Percentiles rank a stretch among this genome's conserved stretches.
Conservation (phyloP, 371 early-diverging fungal genomes). For the Basidiobolus meristosporus region DNA sequence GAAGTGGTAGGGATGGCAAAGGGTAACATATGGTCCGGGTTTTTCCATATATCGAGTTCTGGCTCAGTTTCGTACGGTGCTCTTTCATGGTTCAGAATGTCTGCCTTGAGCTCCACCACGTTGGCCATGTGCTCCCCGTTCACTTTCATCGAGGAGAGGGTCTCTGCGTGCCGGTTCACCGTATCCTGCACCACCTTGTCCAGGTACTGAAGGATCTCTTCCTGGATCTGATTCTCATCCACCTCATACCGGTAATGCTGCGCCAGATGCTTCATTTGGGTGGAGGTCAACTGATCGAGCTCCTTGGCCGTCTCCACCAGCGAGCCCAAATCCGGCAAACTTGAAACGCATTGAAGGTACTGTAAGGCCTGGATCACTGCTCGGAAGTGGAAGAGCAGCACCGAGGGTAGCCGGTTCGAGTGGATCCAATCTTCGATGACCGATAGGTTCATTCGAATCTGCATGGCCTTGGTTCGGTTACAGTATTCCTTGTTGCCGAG, state of each 20-base stretch:
- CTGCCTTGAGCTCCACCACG: too few species aligned
- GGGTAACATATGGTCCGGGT: constrained; percentile 24
- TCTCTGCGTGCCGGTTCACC: constrained; percentile 21
- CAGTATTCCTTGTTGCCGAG: constrained; percentile 45
- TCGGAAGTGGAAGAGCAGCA: constrained; percentile 18
- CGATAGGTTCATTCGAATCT: constrained; percentile 67
- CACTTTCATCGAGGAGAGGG: constrained; percentile 10
- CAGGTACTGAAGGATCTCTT: constrained; percentile 52
- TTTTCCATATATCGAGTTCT: constrained; percentile 6
- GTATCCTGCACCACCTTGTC: constrained; percentile 38
- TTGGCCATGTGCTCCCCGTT: not conserved
- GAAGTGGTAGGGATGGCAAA: constrained; percentile 22
- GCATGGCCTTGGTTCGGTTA: constrained; percentile 61
- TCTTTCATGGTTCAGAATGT: too few species aligned
- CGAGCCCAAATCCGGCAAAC: constrained; percentile 33
- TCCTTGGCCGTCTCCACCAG: constrained; percentile 50
- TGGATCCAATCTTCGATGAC: constrained; percentile 70
- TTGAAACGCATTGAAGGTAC: constrained; percentile 60
- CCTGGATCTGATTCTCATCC: constrained; percentile 40
- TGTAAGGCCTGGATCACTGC: constrained; percentile 65
- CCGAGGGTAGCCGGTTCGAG: constrained; percentile 19
- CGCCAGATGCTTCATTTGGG: constrained; percentile 49
- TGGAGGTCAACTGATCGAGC: constrained; percentile 37
- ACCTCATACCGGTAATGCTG: constrained; percentile 72
- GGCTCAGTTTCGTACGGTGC: too few species aligned